phyloP scores from a whole-genome alignment of 2,329 filamentous ascomycete species.

The Tolypocladium ovalisporum region DNA sequence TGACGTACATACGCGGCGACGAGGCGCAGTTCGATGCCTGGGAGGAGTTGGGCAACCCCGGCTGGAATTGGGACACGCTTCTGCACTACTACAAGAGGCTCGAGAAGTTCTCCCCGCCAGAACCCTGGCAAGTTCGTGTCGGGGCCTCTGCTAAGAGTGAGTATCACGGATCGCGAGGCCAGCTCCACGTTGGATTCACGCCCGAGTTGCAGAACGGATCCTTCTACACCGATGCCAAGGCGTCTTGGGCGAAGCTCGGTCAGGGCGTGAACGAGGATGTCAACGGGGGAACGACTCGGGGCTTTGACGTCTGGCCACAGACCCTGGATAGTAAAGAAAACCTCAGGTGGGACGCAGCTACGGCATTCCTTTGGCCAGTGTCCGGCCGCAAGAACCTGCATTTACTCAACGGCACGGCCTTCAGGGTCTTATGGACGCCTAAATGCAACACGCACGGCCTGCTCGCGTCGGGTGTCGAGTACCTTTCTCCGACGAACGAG shows the following conservation, averaged over 20 bases:
- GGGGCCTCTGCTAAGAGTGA: conserved; percentile 23
- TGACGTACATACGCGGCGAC: conserved; percentile 35
- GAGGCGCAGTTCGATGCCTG: conserved; percentile 30
- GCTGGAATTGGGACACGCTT: conserved; percentile 34
- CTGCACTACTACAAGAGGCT: conserved; percentile 35
- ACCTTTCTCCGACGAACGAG: conserved; percentile 22
- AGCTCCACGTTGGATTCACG: conserved; percentile 24
- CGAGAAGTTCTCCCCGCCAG: conserved; percentile 23
- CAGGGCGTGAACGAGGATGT: conserved; percentile 23
- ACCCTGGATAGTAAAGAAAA: conserved; percentile 26
- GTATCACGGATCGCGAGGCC: conserved; percentile 23
- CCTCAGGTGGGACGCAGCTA: conserved; percentile 27
- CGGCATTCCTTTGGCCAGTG: conserved; percentile 29
- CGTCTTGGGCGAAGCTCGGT: conserved; percentile 21
- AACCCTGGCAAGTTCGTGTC: conserved; percentile 17
- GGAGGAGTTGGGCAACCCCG: conserved; percentile 29
- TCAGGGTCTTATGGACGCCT: conserved; percentile 16
- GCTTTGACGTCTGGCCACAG: conserved; percentile 25
- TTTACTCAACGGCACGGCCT: conserved; percentile 25
- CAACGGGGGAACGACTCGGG: conserved; percentile 26
- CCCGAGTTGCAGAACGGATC: conserved; percentile 21
- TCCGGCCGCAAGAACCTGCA: conserved; percentile 24
- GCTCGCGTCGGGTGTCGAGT: conserved; percentile 24
- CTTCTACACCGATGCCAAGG: conserved; percentile 15
- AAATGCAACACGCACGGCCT: conserved; percentile 2